Evolutionary conservation across 176 grass and related monocot genomes (phyloP).

Genomic region (Cenchrus purpureus): DNA sequence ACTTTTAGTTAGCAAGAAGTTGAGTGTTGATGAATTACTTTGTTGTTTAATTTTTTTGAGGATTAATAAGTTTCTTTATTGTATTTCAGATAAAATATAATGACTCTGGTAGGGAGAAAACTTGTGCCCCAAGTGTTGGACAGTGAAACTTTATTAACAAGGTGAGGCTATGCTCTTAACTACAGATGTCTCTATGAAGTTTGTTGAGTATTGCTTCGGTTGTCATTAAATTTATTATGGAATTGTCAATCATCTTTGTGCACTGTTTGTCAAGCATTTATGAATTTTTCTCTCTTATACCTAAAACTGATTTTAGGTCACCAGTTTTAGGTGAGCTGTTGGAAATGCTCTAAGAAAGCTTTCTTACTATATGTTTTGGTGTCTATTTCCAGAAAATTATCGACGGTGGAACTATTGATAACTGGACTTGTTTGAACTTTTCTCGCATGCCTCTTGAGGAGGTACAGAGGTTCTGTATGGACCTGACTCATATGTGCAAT

Average conservation of each 20-base stretch:
- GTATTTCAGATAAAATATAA: constrained; percentile 74
- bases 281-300: not conserved
- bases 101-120: constrained; percentile 71
- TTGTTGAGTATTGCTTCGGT: constrained; percentile 5
- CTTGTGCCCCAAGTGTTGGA: constrained; percentile 67
- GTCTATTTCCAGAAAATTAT: constrained; percentile 71
- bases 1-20: not conserved
- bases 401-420: constrained; percentile 59
- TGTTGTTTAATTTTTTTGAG: not conserved
- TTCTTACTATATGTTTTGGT: not conserved
- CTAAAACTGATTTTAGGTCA: too few relatives aligned
- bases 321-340: too few relatives aligned
- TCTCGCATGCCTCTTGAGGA: constrained; percentile 51
- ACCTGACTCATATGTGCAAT: constrained; percentile 72
- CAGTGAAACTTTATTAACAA: constrained; percentile 93
- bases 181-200: not conserved
- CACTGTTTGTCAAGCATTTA: not conserved
- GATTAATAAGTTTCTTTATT: constrained; percentile 3
- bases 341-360: not conserved
- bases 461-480: constrained; percentile 55
- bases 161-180: constrained; percentile 41
- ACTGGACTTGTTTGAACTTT: constrained; percentile 77
- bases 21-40: not conserved
- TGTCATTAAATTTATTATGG: not conserved
- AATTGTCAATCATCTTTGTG: not conserved